phyloP scores from a whole-genome alignment of 352 stramenopile genomes.

The Phytophthora niederhauseri region DNA sequence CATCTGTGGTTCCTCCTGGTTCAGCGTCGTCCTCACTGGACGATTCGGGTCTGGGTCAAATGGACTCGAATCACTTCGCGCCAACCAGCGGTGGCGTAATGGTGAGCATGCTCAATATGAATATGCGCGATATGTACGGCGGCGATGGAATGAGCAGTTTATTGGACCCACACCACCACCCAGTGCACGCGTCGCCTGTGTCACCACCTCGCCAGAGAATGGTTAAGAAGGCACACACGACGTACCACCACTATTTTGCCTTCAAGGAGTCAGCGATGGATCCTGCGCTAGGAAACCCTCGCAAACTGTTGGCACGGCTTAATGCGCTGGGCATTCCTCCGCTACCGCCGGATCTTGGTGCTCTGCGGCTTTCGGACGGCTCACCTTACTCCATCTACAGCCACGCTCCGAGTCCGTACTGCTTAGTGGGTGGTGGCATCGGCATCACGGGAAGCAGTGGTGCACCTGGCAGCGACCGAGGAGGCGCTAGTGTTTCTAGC shows the following conservation, averaged over 20 bases:
- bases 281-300: conserved; percentile 75
- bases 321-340: conserved; percentile 93
- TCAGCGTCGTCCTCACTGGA: conserved; percentile 38
- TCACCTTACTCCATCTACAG: conserved; percentile 83
- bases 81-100: conserved; percentile 60
- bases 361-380: conserved; percentile 72
- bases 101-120: conserved; percentile 84
- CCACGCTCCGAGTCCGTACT: conserved; percentile 71
- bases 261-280: conserved; percentile 86
- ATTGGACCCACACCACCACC: conserved; percentile 54
- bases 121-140: conserved; percentile 80
- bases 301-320: conserved; percentile 91
- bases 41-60: conserved; percentile 43
- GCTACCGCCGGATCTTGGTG: conserved; percentile 91
- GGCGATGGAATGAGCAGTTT: conserved; percentile 65
- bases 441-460: conserved; percentile 18
- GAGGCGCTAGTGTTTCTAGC: conserved; percentile 28
- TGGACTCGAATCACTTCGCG: conserved; percentile 71
- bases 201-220: conserved; percentile 67
- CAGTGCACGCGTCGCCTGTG: conserved; percentile 42
- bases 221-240: conserved; percentile 68
- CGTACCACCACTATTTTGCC: conserved; percentile 75
- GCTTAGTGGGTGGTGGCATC: conserved; percentile 28
- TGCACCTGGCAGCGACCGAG: conserved; percentile 38
- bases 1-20: conserved; percentile 37